Evolutionary conservation across 2,329 filamentous ascomycete species (phyloP).

Genomic region (Zopfia rhizophila): DNA sequence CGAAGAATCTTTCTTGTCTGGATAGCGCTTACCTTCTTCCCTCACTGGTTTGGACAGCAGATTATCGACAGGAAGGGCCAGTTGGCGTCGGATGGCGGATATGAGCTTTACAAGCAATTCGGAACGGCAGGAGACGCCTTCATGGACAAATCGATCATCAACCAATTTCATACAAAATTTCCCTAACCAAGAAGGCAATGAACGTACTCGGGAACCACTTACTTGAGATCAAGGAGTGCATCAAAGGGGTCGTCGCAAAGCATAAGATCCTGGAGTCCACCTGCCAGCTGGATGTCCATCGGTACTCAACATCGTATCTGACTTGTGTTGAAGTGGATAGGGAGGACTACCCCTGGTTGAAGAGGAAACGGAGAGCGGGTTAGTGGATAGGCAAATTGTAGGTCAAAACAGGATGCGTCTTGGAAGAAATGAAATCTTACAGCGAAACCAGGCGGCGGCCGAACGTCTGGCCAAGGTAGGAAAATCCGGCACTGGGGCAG

Average conservation of each 20-base stretch:
- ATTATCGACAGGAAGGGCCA: conserved; percentile 53
- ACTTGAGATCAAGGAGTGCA: conserved; percentile 53
- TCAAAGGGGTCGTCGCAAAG: conserved; percentile 53
- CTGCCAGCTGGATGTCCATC: conserved; percentile 51
- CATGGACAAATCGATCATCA: conserved; percentile 51
- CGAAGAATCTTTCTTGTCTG: conserved; percentile 62
- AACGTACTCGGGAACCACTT: conserved; percentile 55
- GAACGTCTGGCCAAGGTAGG: conserved; percentile 20
- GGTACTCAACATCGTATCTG: conserved; percentile 54
- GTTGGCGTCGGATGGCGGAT: conserved; percentile 57
- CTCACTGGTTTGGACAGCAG: conserved; percentile 58
- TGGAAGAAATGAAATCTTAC: conserved; percentile 43
- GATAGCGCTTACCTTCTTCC: conserved; percentile 60
- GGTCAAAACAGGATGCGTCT: conserved; percentile 31
- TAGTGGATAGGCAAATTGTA: conserved; percentile 3
- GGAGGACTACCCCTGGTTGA: conserved; percentile 55
- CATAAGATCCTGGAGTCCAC: conserved; percentile 52
- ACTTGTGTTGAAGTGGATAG: conserved; percentile 57
- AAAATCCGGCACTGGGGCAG: conserved; percentile 21
- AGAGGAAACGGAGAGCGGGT: conserved; percentile 12
- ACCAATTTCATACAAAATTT: conserved; percentile 53
- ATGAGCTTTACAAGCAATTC: conserved; percentile 56
- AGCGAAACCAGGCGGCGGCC: conserved; percentile 32
- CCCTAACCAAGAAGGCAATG: conserved; percentile 56
- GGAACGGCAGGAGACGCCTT: conserved; percentile 55